These are phyloP conservation scores for Biscutella laevigata DNA, from an alignment of 441 rosid species.

Conservation along the genomic window DNA sequence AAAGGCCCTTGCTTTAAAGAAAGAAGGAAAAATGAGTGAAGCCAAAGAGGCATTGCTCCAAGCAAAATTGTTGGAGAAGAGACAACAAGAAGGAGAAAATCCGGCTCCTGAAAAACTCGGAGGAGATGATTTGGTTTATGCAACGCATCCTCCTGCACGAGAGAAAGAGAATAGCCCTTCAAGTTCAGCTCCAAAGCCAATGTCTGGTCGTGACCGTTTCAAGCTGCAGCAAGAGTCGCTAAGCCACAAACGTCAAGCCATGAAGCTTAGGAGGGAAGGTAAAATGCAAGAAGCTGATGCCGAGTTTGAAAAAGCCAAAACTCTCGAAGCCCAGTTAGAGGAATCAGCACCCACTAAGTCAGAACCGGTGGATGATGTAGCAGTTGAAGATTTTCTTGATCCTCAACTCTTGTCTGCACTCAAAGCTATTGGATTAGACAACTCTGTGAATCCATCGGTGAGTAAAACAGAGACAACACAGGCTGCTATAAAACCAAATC, in stretches of 20 bases:
- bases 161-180: slow-evolving; percentile 37
- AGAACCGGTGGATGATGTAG: slow-evolving; percentile 36
- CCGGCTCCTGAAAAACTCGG: slow-evolving; percentile 25
- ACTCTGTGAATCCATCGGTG: slow-evolving; percentile 20
- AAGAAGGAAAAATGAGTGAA: slow-evolving; percentile 68
- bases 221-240: slow-evolving; percentile 89
- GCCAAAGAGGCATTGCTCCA: slow-evolving; percentile 72
- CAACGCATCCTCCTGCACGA: slow-evolving; percentile 28
- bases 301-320: slow-evolving; percentile 78
- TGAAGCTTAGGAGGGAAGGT: slow-evolving; percentile 87
- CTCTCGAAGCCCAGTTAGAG: slow-evolving; percentile 78
- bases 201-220: slow-evolving; percentile 77
- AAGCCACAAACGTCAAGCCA: slow-evolving; percentile 78
- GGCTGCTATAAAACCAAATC: slow-evolving; percentile 20
- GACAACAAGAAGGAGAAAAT: slow-evolving; percentile 32
- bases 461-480: slow-evolving; percentile 22
- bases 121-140: slow-evolving; percentile 12
- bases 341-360: slow-evolving; percentile 32
- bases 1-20: slow-evolving; percentile 69
- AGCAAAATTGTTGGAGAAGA: slow-evolving; percentile 78
- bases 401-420: slow-evolving; percentile 81
- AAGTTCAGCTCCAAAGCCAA: slow-evolving; percentile 40
- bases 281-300: slow-evolving; percentile 82
- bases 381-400: slow-evolving; percentile 84
- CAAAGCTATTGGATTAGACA: slow-evolving; percentile 63